Base-by-base conservation (phyloP, 2,329 filamentous ascomycete genomes). In the Calonectria pteridis region DNA sequence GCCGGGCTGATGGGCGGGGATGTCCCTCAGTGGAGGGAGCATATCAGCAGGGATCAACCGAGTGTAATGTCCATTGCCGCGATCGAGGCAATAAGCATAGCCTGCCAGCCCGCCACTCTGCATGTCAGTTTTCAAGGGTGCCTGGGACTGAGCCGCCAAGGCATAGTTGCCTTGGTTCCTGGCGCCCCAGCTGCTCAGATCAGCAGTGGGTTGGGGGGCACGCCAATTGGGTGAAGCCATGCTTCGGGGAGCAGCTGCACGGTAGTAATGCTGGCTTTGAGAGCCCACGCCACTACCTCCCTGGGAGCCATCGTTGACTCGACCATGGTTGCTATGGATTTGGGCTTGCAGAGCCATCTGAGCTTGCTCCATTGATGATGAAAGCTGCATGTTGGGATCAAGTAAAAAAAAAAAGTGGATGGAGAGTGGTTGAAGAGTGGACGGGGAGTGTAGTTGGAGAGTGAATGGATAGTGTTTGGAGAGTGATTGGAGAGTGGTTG, bases 41-140 rank as follows among this genome's bases (percentile, higher is more conserved):
- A 86, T 84, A 74, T 92, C 91, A 0, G 88, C 90, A 0, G 89
- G 89, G 18, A 92, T 84, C 0, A 92, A 86, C 4, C 88, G 85
- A 6, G 90, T 91, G 72, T 86, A 89, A 59, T 84, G 82, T 4
- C 90, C 90, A 72, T 91, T 87, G 11, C 87, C 87, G 9, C 90
- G 86, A 66, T 88, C 86, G 67, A 89, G 86, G 75, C 86, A 91
- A 80, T 92, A 92, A 2, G 84, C 86, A 69, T 86, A 88, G 18
- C 72, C 80, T 37, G 59, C 66, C 23, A 76, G 37, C 20, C 50
- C 50, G 2, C 58, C 50, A 9, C 62, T 59, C 7, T 37, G 23
- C 2, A 71, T 40, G 29, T 72, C 53, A 28, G 46, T 35, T 14
- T 50, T 49, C 11, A 50, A 35, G 10, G 31, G 33, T 28, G 40